Evolutionary conservation across 371 early-diverging fungal genomes (phyloP), one percentile per base, ranked within the genome.

Genomic region (Circinella minor): DNA sequence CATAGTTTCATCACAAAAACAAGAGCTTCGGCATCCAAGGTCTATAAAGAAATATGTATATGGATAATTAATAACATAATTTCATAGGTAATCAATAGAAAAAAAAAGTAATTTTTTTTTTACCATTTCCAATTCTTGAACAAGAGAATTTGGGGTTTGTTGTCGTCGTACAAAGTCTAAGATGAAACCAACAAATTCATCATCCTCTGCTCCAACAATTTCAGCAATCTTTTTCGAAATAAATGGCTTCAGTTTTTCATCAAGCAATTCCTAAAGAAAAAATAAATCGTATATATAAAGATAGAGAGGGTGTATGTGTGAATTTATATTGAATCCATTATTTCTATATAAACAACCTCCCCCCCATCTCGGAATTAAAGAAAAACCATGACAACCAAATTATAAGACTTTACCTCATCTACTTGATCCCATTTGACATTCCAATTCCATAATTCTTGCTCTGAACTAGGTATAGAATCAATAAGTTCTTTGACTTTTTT

Each of bases 1-100:
- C 95, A 95, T 20, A 94, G 77, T 73, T 90, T 93, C 87, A 90
- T 88, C 11, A 94, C 94, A 81, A 95, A 90, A 38, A 90, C 85
- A 47, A 88, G 84, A 3, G 94, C 92, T 70, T 93, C 96, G 43
- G 92, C 91, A 74, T 93, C 96, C 69, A 95, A 75, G 14, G 92
- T 91, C 92, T 92, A 80, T 15, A 51, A 15, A 4, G 59, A 20
- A 43, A 55, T 57, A 38, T 57, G 10, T 5, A n/a, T 34, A 14
- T 27, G 57, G 0, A 6, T 27, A 57, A 18, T 27, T 18, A 9
- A 27, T 57, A 7, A 18, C 7, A 7, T n/a, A 57, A 18, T n/a
- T 11, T 18, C 6, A 10, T n/a, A 7, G 0, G 27, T 9, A 65
- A 17, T 9, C 5, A n/a, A 14, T 15, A 14, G 15, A 13, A 51